Conservation (phyloP, 352 stramenopile genomes). For the Phytophthora pseudosyringae region DNA sequence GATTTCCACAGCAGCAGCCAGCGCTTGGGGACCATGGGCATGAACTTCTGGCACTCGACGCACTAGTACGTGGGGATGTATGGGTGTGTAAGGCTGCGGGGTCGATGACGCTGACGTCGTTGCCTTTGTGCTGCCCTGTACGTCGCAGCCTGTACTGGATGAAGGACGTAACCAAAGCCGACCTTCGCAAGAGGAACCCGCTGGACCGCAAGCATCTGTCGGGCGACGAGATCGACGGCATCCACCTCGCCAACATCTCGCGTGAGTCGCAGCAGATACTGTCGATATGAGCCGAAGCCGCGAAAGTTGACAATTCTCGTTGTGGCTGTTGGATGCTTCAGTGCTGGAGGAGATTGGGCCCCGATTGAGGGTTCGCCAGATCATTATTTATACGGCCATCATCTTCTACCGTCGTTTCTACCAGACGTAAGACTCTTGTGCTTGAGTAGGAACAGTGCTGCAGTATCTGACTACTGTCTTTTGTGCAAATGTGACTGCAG, state of each 20-base stretch:
- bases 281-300: not conserved
- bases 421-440: conserved; percentile 59
- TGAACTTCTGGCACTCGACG: conserved; percentile 92
- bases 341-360: conserved; percentile 88
- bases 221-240: conserved; percentile 89
- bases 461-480: conserved; percentile 4
- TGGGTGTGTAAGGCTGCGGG: not conserved
- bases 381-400: conserved; percentile 92
- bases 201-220: conserved; percentile 78
- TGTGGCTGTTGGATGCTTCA: conserved; percentile 29
- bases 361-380: conserved; percentile 82
- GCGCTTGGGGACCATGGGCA: conserved; percentile 56
- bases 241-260: conserved; percentile 89
- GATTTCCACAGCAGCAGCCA: not conserved
- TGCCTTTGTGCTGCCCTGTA: not conserved
- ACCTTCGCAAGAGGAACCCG: conserved; percentile 81
- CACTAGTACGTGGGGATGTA: conserved; percentile 72
- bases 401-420: conserved; percentile 93
- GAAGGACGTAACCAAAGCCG: conserved; percentile 81
- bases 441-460: not conserved
- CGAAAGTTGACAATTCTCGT: not conserved
- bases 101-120: not conserved
- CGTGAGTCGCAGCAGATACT: conserved; percentile 36
- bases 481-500: conserved; percentile 37
- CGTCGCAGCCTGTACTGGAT: conserved; percentile 85